phyloP scores from a whole-genome alignment of 2,329 filamentous ascomycete species.

The Pseudomassariella vexata region DNA sequence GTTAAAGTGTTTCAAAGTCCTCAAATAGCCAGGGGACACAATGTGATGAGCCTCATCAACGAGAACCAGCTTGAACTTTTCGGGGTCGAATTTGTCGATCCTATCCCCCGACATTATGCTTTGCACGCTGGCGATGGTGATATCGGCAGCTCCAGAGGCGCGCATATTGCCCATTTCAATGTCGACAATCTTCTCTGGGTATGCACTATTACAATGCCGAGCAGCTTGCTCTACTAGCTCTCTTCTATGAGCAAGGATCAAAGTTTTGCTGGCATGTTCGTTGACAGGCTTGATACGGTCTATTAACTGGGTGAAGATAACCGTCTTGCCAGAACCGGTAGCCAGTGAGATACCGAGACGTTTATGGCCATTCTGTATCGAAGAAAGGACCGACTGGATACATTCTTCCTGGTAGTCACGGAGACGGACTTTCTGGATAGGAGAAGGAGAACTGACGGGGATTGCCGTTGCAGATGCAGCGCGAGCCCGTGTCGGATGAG shows the following conservation, averaged over 20 bases:
- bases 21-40: constrained; percentile 75
- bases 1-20: constrained; percentile 71
- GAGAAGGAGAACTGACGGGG: constrained; percentile 4
- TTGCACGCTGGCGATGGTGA: constrained; percentile 85
- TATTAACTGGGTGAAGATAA: constrained; percentile 95
- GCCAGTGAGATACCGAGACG: constrained; percentile 80
- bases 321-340: constrained; percentile 85
- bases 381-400: constrained; percentile 71
- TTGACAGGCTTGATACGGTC: constrained; percentile 59
- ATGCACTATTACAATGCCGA: constrained; percentile 72
- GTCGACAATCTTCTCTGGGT: constrained; percentile 76
- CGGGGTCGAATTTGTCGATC: constrained; percentile 76
- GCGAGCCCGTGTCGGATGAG: too few relatives aligned
- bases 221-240: constrained; percentile 95
- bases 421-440: constrained; percentile 44
- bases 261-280: constrained; percentile 62
- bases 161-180: constrained; percentile 83
- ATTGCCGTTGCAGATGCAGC: too few relatives aligned
- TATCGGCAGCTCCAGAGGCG: constrained; percentile 78
- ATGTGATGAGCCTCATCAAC: constrained; percentile 98
- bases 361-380: constrained; percentile 66
- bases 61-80: constrained; percentile 78
- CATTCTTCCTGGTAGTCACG: constrained; percentile 89
- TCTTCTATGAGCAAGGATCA: constrained; percentile 86
- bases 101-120: constrained; percentile 75